These are phyloP conservation scores for Lactarius psammicola DNA, from an alignment of 768 basidiomycete species.

Conservation along the genomic window DNA sequence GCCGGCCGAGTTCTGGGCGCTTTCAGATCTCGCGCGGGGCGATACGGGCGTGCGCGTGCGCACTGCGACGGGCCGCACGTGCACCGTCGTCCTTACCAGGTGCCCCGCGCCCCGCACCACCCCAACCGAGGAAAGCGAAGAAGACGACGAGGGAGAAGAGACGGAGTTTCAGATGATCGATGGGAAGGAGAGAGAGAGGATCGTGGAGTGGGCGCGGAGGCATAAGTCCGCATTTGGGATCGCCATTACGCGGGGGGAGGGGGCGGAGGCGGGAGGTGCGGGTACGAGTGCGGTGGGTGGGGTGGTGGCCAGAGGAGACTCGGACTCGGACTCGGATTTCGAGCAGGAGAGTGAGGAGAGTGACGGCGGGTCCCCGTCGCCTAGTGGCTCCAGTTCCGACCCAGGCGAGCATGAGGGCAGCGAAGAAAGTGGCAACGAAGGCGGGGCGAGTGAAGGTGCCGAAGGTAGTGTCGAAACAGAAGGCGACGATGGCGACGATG, in stretches of 20 bases:
- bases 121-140: slow-evolving; percentile 38
- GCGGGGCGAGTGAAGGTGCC: slow-evolving; percentile 31
- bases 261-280: not conserved
- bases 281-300: slow-evolving; percentile 10
- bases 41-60: slow-evolving; percentile 43
- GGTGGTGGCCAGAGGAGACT: slow-evolving; percentile 25
- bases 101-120: slow-evolving; percentile 1
- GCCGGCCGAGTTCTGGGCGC: slow-evolving; percentile 74
- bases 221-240: slow-evolving; percentile 59
- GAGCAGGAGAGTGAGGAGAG: slow-evolving; percentile 33
- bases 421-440: slow-evolving; percentile 26
- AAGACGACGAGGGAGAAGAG: slow-evolving; percentile 51
- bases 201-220: slow-evolving; percentile 62
- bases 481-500: slow-evolving; percentile 37
- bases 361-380: slow-evolving; percentile 41
- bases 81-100: slow-evolving; percentile 53
- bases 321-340: slow-evolving; percentile 25
- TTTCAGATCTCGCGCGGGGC: slow-evolving; percentile 56
- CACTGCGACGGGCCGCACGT: slow-evolving; percentile 65
- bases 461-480: slow-evolving; percentile 34
- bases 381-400: slow-evolving; percentile 25
- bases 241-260: not conserved
- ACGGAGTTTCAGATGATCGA: slow-evolving; percentile 74
- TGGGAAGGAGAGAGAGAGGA: slow-evolving; percentile 61
- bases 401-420: slow-evolving; percentile 2